Percentiles rank a stretch among this genome's conserved stretches.
Evolutionary conservation across 1,284 basidiomycete genomes (phyloP).

Genomic region (Polyporus tsugae): DNA sequence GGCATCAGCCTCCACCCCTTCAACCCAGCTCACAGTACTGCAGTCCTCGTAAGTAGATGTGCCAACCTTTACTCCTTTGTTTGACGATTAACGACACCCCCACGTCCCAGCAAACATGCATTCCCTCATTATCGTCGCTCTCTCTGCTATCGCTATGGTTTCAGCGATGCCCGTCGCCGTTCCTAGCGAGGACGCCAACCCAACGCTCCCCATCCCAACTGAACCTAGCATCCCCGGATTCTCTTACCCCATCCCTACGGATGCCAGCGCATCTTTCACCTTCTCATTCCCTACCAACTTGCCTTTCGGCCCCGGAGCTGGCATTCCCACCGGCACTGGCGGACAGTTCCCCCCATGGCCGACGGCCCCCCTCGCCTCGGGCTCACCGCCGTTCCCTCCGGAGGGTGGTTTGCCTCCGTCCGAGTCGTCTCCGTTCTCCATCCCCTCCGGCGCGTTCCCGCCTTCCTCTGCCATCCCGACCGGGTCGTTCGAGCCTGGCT

Average conservation of each 20-base stretch:
- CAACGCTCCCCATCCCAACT: not conserved
- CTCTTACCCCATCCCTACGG: not conserved
- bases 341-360: not conserved
- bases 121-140: not conserved
- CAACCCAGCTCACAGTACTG: not conserved
- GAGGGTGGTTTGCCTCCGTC: not conserved
- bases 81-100: not conserved
- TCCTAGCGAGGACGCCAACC: not conserved
- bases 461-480: not conserved
- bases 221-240: not conserved
- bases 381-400: not conserved
- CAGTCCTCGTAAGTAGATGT: not conserved
- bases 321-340: not conserved
- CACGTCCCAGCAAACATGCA: constrained; percentile 3
- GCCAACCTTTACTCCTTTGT: not conserved
- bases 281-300: not conserved
- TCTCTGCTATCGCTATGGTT: not conserved
- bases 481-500: not conserved
- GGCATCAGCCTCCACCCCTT: not conserved
- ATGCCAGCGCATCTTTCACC: not conserved
- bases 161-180: constrained; percentile 5
- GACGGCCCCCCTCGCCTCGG: not conserved
- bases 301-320: not conserved
- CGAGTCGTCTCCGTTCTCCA: not conserved
- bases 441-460: not conserved